phyloP scores from a whole-genome alignment of 2,329 filamentous ascomycete species.

The Metarhizium humberi region DNA sequence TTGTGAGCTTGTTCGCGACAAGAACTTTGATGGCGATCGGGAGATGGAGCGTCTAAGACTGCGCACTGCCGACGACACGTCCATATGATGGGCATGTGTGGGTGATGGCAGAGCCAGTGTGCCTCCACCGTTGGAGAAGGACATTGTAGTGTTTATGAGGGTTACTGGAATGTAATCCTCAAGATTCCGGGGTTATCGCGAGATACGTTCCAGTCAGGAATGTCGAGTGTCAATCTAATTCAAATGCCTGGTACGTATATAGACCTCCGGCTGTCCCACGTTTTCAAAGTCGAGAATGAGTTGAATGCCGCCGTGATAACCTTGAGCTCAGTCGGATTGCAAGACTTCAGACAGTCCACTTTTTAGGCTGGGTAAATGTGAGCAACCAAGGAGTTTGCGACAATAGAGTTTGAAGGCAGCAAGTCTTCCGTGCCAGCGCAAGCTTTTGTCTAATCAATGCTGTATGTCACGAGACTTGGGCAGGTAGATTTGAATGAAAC shows the following conservation, averaged over 20 bases:
- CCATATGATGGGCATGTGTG: conserved; percentile 71
- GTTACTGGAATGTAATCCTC: conserved; percentile 18
- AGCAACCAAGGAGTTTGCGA: not conserved
- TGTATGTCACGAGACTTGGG: not conserved
- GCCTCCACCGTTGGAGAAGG: conserved; percentile 54
- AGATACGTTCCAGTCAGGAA: conserved; percentile 17
- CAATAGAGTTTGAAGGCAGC: not conserved
- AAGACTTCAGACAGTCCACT: not conserved
- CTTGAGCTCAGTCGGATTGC: not conserved
- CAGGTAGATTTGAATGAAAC: not conserved
- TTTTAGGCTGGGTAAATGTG: not conserved
- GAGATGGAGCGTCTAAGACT: conserved; percentile 82
- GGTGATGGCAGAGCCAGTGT: conserved; percentile 83
- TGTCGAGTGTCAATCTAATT: conserved; percentile 15
- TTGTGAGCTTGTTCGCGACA: conserved; percentile 42
- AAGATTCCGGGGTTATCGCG: conserved; percentile 11
- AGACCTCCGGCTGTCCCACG: not conserved
- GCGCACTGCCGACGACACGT: conserved; percentile 72
- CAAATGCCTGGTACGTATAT: conserved; percentile 1
- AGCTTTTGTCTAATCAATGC: too few relatives aligned
- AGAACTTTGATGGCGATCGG: conserved; percentile 86
- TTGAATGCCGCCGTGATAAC: not conserved
- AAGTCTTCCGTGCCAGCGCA: too few relatives aligned
- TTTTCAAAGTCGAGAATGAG: not conserved
- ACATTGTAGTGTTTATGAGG: conserved; percentile 33